Percentiles rank a stretch among this genome's conserved stretches.
phyloP scores from a whole-genome alignment of 164 flowering plant species.

The Stephania japonica region DNA sequence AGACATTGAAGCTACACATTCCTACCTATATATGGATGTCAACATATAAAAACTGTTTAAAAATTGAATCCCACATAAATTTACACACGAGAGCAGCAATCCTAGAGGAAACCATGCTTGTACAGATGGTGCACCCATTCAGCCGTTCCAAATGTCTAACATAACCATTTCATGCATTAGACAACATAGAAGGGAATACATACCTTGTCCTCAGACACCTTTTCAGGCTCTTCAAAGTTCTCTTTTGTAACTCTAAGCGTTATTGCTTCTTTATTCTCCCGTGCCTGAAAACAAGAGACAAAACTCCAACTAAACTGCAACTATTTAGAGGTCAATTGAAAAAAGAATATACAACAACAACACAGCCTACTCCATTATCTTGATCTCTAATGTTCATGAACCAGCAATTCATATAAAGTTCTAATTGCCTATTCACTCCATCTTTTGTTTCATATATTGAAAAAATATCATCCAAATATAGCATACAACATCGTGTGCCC shows the following conservation, averaged over 20 bases:
- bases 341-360: not conserved
- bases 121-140: not conserved
- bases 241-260: constrained; percentile 41
- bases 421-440: no score
- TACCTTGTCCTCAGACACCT: constrained; percentile 56
- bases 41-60: not conserved
- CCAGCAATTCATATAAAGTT: no score
- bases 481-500: no score
- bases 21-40: not conserved
- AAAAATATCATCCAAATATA: no score
- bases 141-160: not conserved
- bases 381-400: no score
- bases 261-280: constrained; percentile 62
- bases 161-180: not conserved
- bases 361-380: no score
- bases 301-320: not conserved
- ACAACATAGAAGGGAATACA: constrained; percentile 4
- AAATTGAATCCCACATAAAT: not conserved
- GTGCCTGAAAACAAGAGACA: constrained; percentile 35
- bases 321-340: not conserved
- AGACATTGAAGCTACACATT: not conserved
- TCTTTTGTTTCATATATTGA: no score
- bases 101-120: no score
- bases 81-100: no score
- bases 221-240: constrained; percentile 32